Conservation (phyloP, 2,329 filamentous ascomycete species). For the Penicillium brasilianum region DNA sequence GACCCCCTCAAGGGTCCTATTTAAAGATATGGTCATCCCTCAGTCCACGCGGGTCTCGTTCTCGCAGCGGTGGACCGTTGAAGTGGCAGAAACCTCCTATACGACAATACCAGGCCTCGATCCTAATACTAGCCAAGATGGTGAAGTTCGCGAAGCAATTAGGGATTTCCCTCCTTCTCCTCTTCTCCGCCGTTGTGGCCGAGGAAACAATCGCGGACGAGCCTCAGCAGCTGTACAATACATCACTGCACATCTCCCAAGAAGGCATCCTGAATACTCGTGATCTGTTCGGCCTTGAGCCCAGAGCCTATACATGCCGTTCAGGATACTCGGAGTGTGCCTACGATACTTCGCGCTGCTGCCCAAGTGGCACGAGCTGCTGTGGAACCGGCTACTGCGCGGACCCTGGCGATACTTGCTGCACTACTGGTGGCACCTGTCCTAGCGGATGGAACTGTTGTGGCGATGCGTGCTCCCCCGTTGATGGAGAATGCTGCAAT, state of each 20-base stretch:
- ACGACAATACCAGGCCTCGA: background rate
- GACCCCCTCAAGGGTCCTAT: background rate
- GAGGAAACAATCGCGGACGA: slow-evolving; percentile 12
- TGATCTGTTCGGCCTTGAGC: slow-evolving; percentile 33
- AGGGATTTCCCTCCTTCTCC: slow-evolving; percentile 6
- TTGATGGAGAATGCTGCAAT: slow-evolving; percentile 23
- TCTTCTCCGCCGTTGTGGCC: slow-evolving; percentile 2
- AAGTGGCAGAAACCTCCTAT: background rate
- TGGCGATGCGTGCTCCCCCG: slow-evolving; percentile 18
- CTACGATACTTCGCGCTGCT: slow-evolving; percentile 21
- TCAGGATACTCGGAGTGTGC: slow-evolving; percentile 22
- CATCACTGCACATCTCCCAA: slow-evolving; percentile 10
- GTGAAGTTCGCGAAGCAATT: slow-evolving; percentile 2
- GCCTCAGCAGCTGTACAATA: slow-evolving; percentile 21
- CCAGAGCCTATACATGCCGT: slow-evolving; percentile 12
- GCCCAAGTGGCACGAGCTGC: slow-evolving; percentile 16
- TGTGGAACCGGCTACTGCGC: slow-evolving; percentile 27
- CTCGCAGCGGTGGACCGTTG: background rate
- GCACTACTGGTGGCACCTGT: slow-evolving; percentile 23
- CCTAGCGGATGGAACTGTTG: slow-evolving; percentile 27
- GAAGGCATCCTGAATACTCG: slow-evolving; percentile 8
- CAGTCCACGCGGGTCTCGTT: background rate
- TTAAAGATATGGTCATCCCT: background rate
- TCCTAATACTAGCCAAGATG: background rate
- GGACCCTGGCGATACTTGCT: slow-evolving; percentile 19